phyloP scores from a whole-genome alignment of 352 stramenopile species.

The Hyaloperonospora arabidopsidis region DNA sequence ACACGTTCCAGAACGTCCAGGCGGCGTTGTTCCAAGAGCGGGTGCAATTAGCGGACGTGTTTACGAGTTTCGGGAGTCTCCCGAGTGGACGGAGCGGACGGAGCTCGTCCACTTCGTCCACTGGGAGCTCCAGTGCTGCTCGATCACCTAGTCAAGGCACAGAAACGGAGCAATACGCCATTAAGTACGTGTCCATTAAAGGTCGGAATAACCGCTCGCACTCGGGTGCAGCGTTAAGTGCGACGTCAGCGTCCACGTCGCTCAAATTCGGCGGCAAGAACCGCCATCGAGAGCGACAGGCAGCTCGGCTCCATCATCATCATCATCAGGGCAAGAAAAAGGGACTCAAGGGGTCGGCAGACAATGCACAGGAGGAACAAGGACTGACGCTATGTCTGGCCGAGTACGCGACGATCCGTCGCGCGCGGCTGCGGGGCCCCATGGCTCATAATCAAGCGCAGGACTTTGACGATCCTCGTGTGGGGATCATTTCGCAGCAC shows the following conservation, averaged over 20 bases:
- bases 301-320: constrained; percentile 2
- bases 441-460: constrained; percentile 24
- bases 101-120: constrained; percentile 27
- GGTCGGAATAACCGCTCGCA: constrained; percentile 16
- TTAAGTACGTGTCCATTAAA: constrained; percentile 55
- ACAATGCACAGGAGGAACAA: constrained; percentile 15
- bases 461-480: constrained; percentile 38
- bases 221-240: constrained; percentile 10
- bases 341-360: constrained; percentile 2
- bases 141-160: not conserved
- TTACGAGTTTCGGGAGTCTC: constrained; percentile 42
- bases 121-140: constrained; percentile 6
- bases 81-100: constrained; percentile 3
- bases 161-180: constrained; percentile 36
- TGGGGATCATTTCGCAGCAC: constrained; percentile 62
- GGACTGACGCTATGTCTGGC: constrained; percentile 45
- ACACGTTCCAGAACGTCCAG: constrained; percentile 53
- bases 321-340: not conserved
- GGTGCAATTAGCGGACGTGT: constrained; percentile 53
- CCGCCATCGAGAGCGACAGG: constrained; percentile 18
- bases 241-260: constrained; percentile 21
- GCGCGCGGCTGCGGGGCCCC: constrained; percentile 30
- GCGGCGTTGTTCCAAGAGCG: constrained; percentile 47
- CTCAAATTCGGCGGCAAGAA: constrained; percentile 41
- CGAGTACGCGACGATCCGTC: constrained; percentile 58